A percentile compares a stretch with the other conserved stretches of the same genome.
These are phyloP conservation scores for Phytophthora multivora DNA, from an alignment of 352 stramenopile genomes.

Conservation along the genomic window DNA sequence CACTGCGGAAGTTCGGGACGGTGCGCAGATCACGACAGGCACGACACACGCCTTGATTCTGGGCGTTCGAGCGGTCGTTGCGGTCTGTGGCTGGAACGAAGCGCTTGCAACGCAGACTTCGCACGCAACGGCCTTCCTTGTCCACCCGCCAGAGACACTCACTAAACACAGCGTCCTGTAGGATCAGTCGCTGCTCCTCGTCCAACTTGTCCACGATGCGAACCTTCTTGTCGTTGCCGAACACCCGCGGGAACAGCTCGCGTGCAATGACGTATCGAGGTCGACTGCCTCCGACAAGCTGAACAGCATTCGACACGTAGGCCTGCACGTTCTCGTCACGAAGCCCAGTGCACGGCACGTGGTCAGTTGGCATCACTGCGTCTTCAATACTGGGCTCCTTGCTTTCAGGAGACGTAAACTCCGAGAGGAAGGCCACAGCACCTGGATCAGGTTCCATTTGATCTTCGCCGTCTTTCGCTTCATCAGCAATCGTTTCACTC, in stretches of 20 bases:
- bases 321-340: constrained; percentile 65
- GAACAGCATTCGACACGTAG: constrained; percentile 68
- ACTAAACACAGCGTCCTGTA: constrained; percentile 78
- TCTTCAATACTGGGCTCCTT: constrained; percentile 20
- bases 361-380: constrained; percentile 30
- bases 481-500: constrained; percentile 4
- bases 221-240: constrained; percentile 58
- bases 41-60: constrained; percentile 56
- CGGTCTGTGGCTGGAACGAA: constrained; percentile 38
- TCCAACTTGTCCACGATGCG: constrained; percentile 68
- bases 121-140: constrained; percentile 71
- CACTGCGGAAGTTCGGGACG: constrained; percentile 77
- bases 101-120: constrained; percentile 70
- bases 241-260: constrained; percentile 71
- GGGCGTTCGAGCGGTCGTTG: constrained; percentile 20
- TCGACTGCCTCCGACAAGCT: constrained; percentile 76
- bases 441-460: constrained; percentile 26
- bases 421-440: constrained; percentile 34
- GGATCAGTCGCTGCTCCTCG: constrained; percentile 51
- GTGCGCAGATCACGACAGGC: constrained; percentile 68
- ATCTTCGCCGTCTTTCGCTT: constrained; percentile 17
- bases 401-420: constrained; percentile 14
- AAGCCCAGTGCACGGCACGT: constrained; percentile 64
- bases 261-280: constrained; percentile 84
- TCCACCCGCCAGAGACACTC: constrained; percentile 85